Base-by-base conservation (phyloP, 768 basidiomycete species). In the Lentinula detonsa region DNA sequence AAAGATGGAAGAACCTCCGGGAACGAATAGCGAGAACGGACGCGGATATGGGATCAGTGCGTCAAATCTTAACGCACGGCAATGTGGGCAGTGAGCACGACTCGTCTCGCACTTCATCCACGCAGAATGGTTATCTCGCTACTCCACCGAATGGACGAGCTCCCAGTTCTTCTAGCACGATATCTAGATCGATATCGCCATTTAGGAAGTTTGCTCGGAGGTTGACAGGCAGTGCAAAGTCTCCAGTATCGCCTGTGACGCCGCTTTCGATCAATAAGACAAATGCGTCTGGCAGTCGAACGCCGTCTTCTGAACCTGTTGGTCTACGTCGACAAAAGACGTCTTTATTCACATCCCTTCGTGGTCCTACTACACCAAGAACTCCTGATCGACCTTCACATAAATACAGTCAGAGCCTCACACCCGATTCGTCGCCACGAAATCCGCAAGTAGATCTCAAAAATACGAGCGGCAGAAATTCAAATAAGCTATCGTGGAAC, bases 21-120 rank as follows among this genome's bases (percentile, higher is more conserved):
- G 90, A 93, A 59, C 84, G 91, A 55, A 93, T 97, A 66, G 68
- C 81, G 21, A 79, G 90, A 60, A 91, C 92, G 10, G 93, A 95
- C 65, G 74, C 78, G 28, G 93, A 95, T 64, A 91, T 97, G 90
- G 87, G 88, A 63, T 77, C 70, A 60, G 83, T 85, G 2, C 85
- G 86, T 60, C 85, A 81, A 62, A 72, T 86, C 39, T 75, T 92
- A 37, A 65, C 81, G 40, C 76, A 73, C 43, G 83, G 81, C 43
- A 80, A 83, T 31, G 74, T 80, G 33, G 80, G 78, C 16, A 89
- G 87, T 65, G 92, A 93, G 66, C 78, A 76, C 42, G 86, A 84
- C 10, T 92, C 91, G n/a, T 90, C 90, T 45, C 85, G 84, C 1
- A 74, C 73, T 8, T 23, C 70, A 8, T 84, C 83, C 6, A 80